phyloP scores from a whole-genome alignment of 176 grass and related monocot species.

The Urochloa ruziziensis region DNA sequence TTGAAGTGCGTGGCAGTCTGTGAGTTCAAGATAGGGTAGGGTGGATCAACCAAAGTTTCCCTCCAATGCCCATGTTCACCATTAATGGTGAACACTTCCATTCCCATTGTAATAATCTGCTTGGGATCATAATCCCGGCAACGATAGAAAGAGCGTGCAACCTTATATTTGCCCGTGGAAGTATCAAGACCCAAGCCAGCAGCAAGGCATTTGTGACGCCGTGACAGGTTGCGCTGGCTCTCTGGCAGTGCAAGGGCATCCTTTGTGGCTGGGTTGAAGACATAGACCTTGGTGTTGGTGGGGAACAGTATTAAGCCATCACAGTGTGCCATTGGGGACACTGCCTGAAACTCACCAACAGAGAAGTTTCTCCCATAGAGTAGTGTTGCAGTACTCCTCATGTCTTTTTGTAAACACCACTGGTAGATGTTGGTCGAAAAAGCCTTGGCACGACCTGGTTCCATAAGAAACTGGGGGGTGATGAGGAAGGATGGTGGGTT shows the following conservation, averaged over 20 bases:
- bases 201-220: not conserved
- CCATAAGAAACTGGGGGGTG: not conserved
- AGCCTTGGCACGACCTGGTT: not conserved
- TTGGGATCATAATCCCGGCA: not conserved
- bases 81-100: constrained; percentile 13
- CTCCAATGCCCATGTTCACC: not conserved
- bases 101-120: not conserved
- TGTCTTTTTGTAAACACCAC: not conserved
- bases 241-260: not conserved
- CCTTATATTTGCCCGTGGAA: constrained; percentile 10
- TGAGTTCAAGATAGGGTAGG: not conserved
- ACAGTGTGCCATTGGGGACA: not conserved
- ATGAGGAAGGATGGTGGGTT: constrained; percentile 3
- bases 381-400: not conserved
- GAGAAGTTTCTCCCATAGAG: not conserved
- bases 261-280: constrained; percentile 27
- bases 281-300: not conserved
- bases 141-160: not conserved
- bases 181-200: not conserved
- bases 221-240: constrained; percentile 1
- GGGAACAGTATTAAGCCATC: constrained; percentile 2
- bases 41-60: constrained; percentile 2
- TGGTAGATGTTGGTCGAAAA: not conserved
- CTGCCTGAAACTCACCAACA: not conserved
- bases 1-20: not conserved